Percentiles rank a stretch among this genome's conserved stretches.
phyloP scores from a whole-genome alignment of 768 basidiomycete genomes.

The Lactarius evosmus region DNA sequence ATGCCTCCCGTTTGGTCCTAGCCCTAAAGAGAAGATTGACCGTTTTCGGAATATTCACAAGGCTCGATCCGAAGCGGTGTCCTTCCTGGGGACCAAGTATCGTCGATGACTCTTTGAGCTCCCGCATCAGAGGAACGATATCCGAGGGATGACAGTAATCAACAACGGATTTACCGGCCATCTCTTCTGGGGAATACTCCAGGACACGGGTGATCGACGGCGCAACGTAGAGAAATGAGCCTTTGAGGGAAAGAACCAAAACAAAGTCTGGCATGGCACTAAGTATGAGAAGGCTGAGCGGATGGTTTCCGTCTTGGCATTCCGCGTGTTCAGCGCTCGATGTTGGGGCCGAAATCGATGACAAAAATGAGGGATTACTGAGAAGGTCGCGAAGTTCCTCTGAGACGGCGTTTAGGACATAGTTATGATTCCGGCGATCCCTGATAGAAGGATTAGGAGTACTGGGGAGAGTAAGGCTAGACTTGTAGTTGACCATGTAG shows the following conservation, averaged over 20 bases:
- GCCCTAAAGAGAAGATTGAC: slow-evolving; percentile 89
- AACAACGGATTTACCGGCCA: slow-evolving; percentile 71
- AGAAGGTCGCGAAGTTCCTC: slow-evolving; percentile 52
- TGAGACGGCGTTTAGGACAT: slow-evolving; percentile 42
- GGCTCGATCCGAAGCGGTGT: slow-evolving; percentile 23
- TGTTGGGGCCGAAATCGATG: slow-evolving; percentile 32
- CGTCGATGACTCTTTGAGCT: slow-evolving; percentile 71
- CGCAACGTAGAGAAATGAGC: slow-evolving; percentile 87
- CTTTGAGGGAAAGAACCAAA: slow-evolving; percentile 89
- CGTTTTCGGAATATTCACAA: slow-evolving; percentile 41
- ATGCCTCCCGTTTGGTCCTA: slow-evolving; percentile 56
- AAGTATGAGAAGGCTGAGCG: slow-evolving; percentile 58
- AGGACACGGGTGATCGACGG: slow-evolving; percentile 74
- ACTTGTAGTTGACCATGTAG: slow-evolving; percentile 63
- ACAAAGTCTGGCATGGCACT: slow-evolving; percentile 73
- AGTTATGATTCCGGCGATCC: slow-evolving; percentile 36
- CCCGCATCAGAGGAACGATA: slow-evolving; percentile 84
- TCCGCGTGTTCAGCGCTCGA: slow-evolving; percentile 30
- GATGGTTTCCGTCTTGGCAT: slow-evolving; percentile 41
- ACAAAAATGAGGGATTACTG: slow-evolving; percentile 45
- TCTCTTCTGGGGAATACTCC: slow-evolving; percentile 83
- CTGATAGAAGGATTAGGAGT: slow-evolving; percentile 28
- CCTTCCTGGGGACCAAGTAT: slow-evolving; percentile 27
- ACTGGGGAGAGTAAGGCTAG: slow-evolving; percentile 26
- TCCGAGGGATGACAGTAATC: slow-evolving; percentile 90